Conservation (phyloP, 2,329 filamentous ascomycete genomes). For the Stachybotrys chlorohalonatus region DNA sequence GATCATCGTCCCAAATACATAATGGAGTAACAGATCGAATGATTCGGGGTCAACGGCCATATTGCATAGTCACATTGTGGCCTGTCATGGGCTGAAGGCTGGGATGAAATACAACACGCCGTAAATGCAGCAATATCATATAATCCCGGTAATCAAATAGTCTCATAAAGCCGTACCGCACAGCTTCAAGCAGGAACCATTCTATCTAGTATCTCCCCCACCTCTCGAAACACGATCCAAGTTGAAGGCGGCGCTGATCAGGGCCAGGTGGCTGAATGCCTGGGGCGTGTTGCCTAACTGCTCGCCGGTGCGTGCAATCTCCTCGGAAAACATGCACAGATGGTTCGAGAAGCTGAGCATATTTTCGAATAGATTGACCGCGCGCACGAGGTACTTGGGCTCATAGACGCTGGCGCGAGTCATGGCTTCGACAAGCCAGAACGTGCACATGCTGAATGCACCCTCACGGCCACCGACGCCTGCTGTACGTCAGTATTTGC, state of each 20-base stretch:
- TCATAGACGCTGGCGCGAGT: slow-evolving; percentile 59
- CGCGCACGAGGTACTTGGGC: slow-evolving; percentile 49
- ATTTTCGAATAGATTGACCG: slow-evolving; percentile 67
- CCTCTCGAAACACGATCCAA: slow-evolving; percentile 43
- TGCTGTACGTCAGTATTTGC: slow-evolving; percentile 16
- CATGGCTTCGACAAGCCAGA: slow-evolving; percentile 74
- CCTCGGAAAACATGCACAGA: slow-evolving; percentile 69
- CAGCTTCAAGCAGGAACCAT: background rate
- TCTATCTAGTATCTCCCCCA: slow-evolving; percentile 7
- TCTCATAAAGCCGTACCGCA: background rate
- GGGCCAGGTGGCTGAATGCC: slow-evolving; percentile 67
- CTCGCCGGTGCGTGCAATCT: slow-evolving; percentile 66
- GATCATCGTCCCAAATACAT: no score
- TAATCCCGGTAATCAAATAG: background rate
- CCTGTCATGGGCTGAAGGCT: no score
- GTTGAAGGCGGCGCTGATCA: slow-evolving; percentile 72
- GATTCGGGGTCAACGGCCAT: no score
- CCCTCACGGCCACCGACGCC: slow-evolving; percentile 67
- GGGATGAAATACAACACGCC: background rate
- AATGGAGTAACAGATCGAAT: no score
- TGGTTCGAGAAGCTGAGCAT: slow-evolving; percentile 71
- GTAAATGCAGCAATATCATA: background rate
- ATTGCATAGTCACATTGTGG: no score
- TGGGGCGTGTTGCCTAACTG: slow-evolving; percentile 74
- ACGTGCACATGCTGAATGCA: slow-evolving; percentile 74